Evolutionary conservation across 2,329 filamentous ascomycete genomes (phyloP).

Genomic region (Phoma herbarum): DNA sequence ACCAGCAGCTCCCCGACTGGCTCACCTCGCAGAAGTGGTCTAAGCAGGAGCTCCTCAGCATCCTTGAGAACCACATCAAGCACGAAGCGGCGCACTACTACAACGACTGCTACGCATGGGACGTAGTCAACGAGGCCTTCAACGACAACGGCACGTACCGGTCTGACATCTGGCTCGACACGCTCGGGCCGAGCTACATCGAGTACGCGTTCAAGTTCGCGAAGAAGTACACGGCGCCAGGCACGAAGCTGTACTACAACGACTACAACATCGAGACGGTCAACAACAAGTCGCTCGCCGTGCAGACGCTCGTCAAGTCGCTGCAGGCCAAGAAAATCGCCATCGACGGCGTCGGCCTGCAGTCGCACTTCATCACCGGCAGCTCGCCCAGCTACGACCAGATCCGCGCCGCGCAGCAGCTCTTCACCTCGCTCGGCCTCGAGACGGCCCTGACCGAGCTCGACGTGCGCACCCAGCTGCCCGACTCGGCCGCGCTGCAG

Average conservation of each 20-base stretch:
- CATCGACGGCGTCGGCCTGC: constrained; percentile 70
- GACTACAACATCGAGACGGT: constrained; percentile 70
- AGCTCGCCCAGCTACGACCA: constrained; percentile 57
- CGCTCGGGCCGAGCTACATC: constrained; percentile 66
- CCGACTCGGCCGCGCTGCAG: constrained; percentile 54
- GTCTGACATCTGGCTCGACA: constrained; percentile 62
- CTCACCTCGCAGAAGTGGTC: constrained; percentile 64
- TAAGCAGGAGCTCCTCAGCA: constrained; percentile 63
- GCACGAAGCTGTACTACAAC: constrained; percentile 69
- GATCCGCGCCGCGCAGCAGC: constrained; percentile 58
- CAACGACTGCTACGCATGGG: constrained; percentile 70
- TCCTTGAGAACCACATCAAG: constrained; percentile 68
- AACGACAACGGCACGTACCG: constrained; percentile 66
- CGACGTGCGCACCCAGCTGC: constrained; percentile 63
- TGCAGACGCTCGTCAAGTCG: constrained; percentile 42
- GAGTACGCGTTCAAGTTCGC: constrained; percentile 64
- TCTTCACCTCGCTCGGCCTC: constrained; percentile 62
- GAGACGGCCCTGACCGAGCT: constrained; percentile 71
- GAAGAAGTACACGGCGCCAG: constrained; percentile 63
- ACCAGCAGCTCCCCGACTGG: constrained; percentile 64
- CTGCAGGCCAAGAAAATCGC: constrained; percentile 52
- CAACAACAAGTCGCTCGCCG: constrained; percentile 56
- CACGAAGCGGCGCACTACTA: constrained; percentile 66
- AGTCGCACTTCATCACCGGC: constrained; percentile 68
- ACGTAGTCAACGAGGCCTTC: constrained; percentile 71